Base-by-base conservation (phyloP, 257 asterid species). In the Rubia yunnanensis region DNA sequence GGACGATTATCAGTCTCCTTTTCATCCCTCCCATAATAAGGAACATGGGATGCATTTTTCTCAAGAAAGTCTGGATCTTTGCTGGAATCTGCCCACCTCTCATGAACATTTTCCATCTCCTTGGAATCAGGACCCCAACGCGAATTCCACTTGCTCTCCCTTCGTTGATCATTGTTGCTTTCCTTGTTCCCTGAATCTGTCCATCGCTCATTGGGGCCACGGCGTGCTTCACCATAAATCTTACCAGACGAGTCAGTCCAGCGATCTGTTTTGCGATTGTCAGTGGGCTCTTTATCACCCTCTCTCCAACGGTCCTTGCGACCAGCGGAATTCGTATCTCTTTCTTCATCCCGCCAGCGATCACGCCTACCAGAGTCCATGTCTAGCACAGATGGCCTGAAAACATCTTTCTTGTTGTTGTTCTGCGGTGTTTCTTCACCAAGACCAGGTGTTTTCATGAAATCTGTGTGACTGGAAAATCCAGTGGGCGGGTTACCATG, bases 261-360 rank as follows among this genome's bases (percentile, higher is more conserved):
- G 41, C 95, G 89, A 27, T 90, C 97, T 55, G 74, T 78, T 76
- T 83, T 82, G 65, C 91, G 95, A 68, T 63, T 80, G 36, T 82
- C 95, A 68, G 60, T 59, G 39, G 73, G 78, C 75, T 90, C 95
- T 70, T 77, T 88, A 59, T 88, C 99, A 77, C 91, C 92, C 69
- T 94, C 97, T 83, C 88, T 88, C 99, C 96, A 90, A 56, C 90
- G 78, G 76, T 88, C 99, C 70, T 82, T 81, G 60, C 95, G 95
- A 14, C 63, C 79, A 39, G 95, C 70, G 46, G 88, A 86, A 78
- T 82, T 84, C 48, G 90, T 78, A 41, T 90, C 99, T 79, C 99
- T 88, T 80, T 94, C 99, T 76, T 94, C 99, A 69, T 94, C 99
- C 24, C 88, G 95, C 97, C 97, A 90, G 77, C 90, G 86, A 30